These are phyloP conservation scores for Aspergillus thermomutatus DNA, from an alignment of 2,329 filamentous ascomycete species.

Conservation along the genomic window DNA sequence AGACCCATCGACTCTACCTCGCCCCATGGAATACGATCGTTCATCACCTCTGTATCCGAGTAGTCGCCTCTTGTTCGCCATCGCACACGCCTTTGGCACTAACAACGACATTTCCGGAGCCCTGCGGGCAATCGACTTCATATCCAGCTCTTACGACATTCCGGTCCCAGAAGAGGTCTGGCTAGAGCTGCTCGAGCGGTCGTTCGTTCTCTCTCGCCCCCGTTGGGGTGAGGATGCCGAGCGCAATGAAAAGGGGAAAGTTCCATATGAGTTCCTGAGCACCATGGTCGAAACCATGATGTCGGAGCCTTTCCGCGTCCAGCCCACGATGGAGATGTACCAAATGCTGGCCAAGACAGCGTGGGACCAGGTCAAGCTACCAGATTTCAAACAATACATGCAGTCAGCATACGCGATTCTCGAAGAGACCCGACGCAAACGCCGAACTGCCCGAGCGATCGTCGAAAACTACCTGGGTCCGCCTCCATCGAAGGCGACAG, in stretches of 20 bases:
- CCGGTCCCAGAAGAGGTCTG: slow-evolving; percentile 58
- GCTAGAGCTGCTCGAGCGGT: slow-evolving; percentile 65
- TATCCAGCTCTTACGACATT: slow-evolving; percentile 60
- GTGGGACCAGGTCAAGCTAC: slow-evolving; percentile 17
- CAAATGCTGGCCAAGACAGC: slow-evolving; percentile 29
- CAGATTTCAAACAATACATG: slow-evolving; percentile 26
- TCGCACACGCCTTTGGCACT: slow-evolving; percentile 67
- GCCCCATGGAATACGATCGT: slow-evolving; percentile 39
- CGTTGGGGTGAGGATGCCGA: slow-evolving; percentile 32
- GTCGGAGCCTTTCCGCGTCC: slow-evolving; percentile 53
- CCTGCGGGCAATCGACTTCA: slow-evolving; percentile 57
- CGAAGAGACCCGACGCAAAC: slow-evolving; percentile 23
- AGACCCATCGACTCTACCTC: slow-evolving; percentile 30
- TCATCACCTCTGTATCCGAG: slow-evolving; percentile 60
- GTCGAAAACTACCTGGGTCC: slow-evolving; percentile 24
- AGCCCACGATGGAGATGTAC: slow-evolving; percentile 58
- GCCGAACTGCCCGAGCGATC: slow-evolving; percentile 22
- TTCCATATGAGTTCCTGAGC: slow-evolving; percentile 46
- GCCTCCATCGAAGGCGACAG: not conserved
- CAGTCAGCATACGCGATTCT: slow-evolving; percentile 29
- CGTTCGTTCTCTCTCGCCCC: slow-evolving; percentile 55
- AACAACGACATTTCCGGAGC: slow-evolving; percentile 62
- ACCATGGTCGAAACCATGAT: slow-evolving; percentile 60
- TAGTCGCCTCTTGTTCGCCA: slow-evolving; percentile 55
- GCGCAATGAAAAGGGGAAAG: slow-evolving; percentile 23